A percentile compares a stretch with the other conserved stretches of the same genome.
Evolutionary conservation across 306 rosid species (phyloP).

Genomic region (Prunus campanulata): DNA sequence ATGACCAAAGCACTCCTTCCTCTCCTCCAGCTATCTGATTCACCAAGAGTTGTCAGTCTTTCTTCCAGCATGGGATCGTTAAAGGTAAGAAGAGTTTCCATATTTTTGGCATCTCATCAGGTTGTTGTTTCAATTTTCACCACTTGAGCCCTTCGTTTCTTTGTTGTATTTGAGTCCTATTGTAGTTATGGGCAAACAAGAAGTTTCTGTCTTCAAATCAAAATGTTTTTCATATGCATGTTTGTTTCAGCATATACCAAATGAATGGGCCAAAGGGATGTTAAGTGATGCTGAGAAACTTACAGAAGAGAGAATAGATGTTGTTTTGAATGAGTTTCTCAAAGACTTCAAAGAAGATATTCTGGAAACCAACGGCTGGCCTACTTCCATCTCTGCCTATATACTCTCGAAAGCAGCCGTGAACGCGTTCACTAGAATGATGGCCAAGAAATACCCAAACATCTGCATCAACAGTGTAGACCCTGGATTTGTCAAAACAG

Average conservation of each 20-base stretch:
- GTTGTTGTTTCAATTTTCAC: not conserved
- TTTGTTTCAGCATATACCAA: constrained; percentile 27
- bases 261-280: constrained; percentile 28
- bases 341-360: constrained; percentile 36
- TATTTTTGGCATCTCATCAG: not conserved
- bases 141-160: too few relatives aligned
- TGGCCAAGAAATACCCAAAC: constrained; percentile 32
- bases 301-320: constrained; percentile 36
- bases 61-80: constrained; percentile 30
- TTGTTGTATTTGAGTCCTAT: too few relatives aligned
- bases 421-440: constrained; percentile 37
- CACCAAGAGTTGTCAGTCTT: constrained; percentile 49
- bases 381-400: constrained; percentile 20
- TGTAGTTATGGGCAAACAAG: too few relatives aligned
- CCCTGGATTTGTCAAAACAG: constrained; percentile 46
- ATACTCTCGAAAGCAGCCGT: constrained; percentile 39
- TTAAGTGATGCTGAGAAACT: constrained; percentile 39
- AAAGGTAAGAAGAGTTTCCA: constrained; percentile 26
- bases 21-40: constrained; percentile 43
- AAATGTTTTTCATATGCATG: not conserved
- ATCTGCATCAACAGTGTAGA: constrained; percentile 34
- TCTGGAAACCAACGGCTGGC: constrained; percentile 40
- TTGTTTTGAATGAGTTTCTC: constrained; percentile 27
- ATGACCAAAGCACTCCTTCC: constrained; percentile 32
- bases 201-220: too few relatives aligned